Conservation (phyloP, 257 asterid genomes). For the Solanum medicagineum region DNA sequence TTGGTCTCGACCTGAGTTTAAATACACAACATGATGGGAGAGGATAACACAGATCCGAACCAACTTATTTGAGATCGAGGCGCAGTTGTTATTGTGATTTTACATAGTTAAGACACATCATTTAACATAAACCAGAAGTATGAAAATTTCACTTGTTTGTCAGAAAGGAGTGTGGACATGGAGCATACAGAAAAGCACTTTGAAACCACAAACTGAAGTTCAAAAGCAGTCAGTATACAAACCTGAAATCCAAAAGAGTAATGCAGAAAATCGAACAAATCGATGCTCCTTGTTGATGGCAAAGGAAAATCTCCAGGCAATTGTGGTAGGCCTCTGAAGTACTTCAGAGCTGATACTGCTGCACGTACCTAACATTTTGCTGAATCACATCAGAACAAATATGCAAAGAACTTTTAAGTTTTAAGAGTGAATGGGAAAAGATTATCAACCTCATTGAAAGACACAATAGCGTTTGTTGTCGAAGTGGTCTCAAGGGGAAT, state of each 20-base stretch:
- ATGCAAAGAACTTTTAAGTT: background rate
- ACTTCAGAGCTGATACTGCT: slow-evolving; percentile 69
- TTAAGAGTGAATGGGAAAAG: background rate
- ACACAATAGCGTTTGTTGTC: slow-evolving; percentile 54
- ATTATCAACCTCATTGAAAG: slow-evolving; percentile 64
- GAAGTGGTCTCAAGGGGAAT: slow-evolving; percentile 87
- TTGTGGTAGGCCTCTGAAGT: slow-evolving; percentile 72
- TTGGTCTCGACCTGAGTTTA: background rate
- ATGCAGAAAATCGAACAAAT: slow-evolving; percentile 74
- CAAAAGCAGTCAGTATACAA: slow-evolving; percentile 8
- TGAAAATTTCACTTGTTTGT: background rate
- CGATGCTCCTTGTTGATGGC: slow-evolving; percentile 62
- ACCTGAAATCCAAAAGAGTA: slow-evolving; percentile 94
- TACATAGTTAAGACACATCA: background rate
- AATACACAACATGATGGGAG: background rate
- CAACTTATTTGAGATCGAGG: background rate
- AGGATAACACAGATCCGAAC: background rate
- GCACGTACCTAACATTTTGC: slow-evolving; percentile 50
- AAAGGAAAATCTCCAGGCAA: slow-evolving; percentile 52
- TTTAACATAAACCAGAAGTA: background rate
- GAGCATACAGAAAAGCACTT: background rate
- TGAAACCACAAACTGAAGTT: background rate
- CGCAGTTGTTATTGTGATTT: background rate
- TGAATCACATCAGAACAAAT: slow-evolving; percentile 4
- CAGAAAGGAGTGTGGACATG: background rate